phyloP scores from a whole-genome alignment of 192 early-diverging fungal genomes.

The Gaertneriomyces semiglobifer region DNA sequence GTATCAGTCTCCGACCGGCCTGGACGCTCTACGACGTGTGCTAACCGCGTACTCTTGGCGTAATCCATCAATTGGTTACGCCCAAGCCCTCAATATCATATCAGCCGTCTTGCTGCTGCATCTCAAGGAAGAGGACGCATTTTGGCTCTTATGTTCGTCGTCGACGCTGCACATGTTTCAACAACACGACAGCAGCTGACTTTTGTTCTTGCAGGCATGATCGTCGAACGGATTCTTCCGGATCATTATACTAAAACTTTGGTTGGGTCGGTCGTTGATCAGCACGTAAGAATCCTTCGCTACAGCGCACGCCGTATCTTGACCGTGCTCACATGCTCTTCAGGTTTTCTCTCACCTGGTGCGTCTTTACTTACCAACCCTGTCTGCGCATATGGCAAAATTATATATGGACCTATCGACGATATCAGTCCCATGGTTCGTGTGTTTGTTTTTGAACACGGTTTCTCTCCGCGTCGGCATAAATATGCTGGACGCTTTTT shows the following conservation, averaged over 20 bases:
- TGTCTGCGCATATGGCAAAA: constrained; percentile 47
- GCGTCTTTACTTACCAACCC: constrained; percentile 38
- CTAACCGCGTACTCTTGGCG: constrained; percentile 60
- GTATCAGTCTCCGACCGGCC: constrained; percentile 50
- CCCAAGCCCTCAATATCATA: constrained; percentile 63
- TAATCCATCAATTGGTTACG: constrained; percentile 59
- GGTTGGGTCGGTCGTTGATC: constrained; percentile 59
- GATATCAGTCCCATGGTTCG: constrained; percentile 59
- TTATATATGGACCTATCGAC: constrained; percentile 59
- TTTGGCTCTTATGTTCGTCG: constrained; percentile 54
- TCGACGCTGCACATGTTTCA: neutral
- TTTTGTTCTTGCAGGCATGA: constrained; percentile 33
- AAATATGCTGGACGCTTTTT: constrained; percentile 55
- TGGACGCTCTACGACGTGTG: constrained; percentile 50
- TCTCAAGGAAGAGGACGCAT: constrained; percentile 56
- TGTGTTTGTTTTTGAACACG: constrained; percentile 56
- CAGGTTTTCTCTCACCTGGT: constrained; percentile 48
- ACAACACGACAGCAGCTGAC: neutral
- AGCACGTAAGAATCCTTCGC: constrained; percentile 16
- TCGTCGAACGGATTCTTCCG: constrained; percentile 55
- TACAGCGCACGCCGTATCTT: too few species aligned
- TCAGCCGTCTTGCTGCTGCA: constrained; percentile 52
- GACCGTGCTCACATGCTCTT: neutral
- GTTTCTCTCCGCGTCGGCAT: constrained; percentile 49
- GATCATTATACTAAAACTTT: constrained; percentile 63